Percentiles rank a stretch among this genome's conserved stretches.
Conservation (phyloP, 2,329 filamentous ascomycete genomes). For the Juglanconis sp. region DNA sequence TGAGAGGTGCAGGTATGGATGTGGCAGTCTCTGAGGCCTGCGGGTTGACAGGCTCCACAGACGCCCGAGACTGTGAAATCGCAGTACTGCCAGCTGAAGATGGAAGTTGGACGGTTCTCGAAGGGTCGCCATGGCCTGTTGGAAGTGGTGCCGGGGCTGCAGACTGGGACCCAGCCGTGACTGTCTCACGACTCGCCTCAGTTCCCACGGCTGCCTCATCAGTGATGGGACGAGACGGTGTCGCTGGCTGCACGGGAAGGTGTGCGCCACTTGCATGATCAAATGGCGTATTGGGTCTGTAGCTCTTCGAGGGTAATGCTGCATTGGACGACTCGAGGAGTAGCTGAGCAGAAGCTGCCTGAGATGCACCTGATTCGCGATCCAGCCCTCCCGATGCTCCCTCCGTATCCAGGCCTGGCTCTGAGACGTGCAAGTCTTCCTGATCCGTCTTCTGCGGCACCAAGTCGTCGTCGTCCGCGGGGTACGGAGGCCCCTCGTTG, state of each 20-base stretch:
- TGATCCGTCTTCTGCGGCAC: slow-evolving; percentile 34
- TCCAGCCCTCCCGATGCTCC: slow-evolving; percentile 4
- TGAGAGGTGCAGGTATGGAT: not conserved
- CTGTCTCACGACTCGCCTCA: not conserved
- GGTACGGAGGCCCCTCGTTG: slow-evolving; percentile 58
- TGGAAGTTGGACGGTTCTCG: not conserved
- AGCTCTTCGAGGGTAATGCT: slow-evolving; percentile 7
- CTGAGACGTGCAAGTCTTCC: slow-evolving; percentile 21
- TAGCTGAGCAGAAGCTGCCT: slow-evolving; percentile 43
- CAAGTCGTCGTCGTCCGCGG: slow-evolving; percentile 46
- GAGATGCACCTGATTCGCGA: slow-evolving; percentile 21
- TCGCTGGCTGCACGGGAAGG: not conserved
- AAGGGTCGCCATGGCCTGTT: not conserved
- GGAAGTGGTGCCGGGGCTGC: not conserved
- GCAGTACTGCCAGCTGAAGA: not conserved
- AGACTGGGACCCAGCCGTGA: not conserved
- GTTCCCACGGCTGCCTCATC: not conserved
- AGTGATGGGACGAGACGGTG: not conserved
- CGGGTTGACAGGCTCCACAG: not conserved
- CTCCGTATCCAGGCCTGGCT: slow-evolving; percentile 20
- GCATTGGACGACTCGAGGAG: slow-evolving; percentile 39
- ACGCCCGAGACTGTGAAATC: not conserved
- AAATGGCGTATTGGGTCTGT: not conserved
- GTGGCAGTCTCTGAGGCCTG: not conserved
- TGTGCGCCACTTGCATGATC: not conserved